Evolutionary conservation across 2,329 filamentous ascomycete genomes (phyloP).

Genomic region (Fusarium chaquense): DNA sequence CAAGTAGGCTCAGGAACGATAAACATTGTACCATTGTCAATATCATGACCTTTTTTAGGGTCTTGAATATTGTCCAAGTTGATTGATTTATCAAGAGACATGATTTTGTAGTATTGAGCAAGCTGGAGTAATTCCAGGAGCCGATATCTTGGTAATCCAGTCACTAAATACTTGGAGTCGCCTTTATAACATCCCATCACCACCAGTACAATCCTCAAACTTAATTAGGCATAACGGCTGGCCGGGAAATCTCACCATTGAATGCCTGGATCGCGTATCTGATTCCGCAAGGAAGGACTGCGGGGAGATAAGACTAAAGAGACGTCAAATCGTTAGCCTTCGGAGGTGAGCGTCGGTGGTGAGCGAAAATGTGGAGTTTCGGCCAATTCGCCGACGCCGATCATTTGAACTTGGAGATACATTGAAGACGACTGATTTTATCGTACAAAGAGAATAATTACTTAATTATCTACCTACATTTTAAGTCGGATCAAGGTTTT

Average conservation of each 20-base stretch:
- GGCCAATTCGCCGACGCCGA: constrained; percentile 1
- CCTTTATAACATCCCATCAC: not conserved
- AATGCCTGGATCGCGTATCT: constrained; percentile 14
- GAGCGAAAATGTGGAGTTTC: constrained; percentile 35
- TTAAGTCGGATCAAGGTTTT: not conserved
- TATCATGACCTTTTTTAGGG: not conserved
- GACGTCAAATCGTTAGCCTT: not conserved
- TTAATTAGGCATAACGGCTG: not conserved
- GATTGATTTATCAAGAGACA: not conserved
- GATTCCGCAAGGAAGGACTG: not conserved
- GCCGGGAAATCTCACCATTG: constrained; percentile 7
- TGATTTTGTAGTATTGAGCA: not conserved
- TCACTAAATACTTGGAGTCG: not conserved
- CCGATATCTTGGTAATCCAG: not conserved
- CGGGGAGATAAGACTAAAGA: not conserved
- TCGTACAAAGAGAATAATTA: not conserved
- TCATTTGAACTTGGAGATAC: not conserved
- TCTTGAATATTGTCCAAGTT: not conserved
- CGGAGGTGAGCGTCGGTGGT: constrained; percentile 42
- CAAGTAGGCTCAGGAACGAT: constrained; percentile 3
- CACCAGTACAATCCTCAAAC: not conserved
- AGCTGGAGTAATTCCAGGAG: not conserved
- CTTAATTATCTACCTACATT: not conserved
- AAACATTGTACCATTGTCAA: not conserved
- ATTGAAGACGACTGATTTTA: no score